Evolutionary conservation across 1,284 basidiomycete species (phyloP).

Genomic region (Pterulicium gracile): DNA sequence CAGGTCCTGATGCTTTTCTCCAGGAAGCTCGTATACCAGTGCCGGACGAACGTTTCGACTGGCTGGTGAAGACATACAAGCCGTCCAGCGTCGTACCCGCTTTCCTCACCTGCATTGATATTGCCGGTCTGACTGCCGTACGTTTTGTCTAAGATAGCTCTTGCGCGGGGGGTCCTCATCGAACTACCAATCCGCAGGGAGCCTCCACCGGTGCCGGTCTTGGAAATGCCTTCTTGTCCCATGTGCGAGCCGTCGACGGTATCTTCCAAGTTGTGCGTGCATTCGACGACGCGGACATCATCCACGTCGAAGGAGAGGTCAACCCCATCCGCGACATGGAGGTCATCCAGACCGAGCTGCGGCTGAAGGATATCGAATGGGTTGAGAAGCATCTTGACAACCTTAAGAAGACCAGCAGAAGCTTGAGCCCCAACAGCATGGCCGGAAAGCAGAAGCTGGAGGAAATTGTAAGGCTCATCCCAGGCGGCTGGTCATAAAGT

Average conservation of each 20-base stretch:
- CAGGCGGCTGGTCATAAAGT: slow-evolving; percentile 6
- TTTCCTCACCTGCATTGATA: slow-evolving; percentile 97
- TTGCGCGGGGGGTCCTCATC: slow-evolving; percentile 3
- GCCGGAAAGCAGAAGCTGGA: slow-evolving; percentile 97
- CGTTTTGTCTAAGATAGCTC: slow-evolving; percentile 15
- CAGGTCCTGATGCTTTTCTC: slow-evolving; percentile 5
- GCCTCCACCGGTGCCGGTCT: slow-evolving; percentile 98
- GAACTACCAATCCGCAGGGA: slow-evolving; percentile 37
- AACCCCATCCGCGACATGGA: slow-evolving; percentile 96
- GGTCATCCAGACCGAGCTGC: slow-evolving; percentile 89
- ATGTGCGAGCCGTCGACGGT: slow-evolving; percentile 97
- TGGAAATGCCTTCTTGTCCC: slow-evolving; percentile 95
- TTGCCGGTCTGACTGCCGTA: slow-evolving; percentile 93
- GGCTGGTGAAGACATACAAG: slow-evolving; percentile 90
- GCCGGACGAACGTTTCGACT: slow-evolving; percentile 92
- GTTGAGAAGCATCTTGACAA: slow-evolving; percentile 85
- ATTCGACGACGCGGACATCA: slow-evolving; percentile 98
- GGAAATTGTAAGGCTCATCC: slow-evolving; percentile 62
- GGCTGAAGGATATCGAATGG: slow-evolving; percentile 99
- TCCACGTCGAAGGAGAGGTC: slow-evolving; percentile 98
- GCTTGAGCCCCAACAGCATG: slow-evolving; percentile 70
- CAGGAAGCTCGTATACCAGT: slow-evolving; percentile 90
- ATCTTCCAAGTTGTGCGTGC: slow-evolving; percentile 99
- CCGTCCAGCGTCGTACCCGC: slow-evolving; percentile 85
- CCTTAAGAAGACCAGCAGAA: slow-evolving; percentile 62